These are phyloP conservation scores for Saururus chinensis DNA, from an alignment of 164 flowering plant species.

Conservation along the genomic window DNA sequence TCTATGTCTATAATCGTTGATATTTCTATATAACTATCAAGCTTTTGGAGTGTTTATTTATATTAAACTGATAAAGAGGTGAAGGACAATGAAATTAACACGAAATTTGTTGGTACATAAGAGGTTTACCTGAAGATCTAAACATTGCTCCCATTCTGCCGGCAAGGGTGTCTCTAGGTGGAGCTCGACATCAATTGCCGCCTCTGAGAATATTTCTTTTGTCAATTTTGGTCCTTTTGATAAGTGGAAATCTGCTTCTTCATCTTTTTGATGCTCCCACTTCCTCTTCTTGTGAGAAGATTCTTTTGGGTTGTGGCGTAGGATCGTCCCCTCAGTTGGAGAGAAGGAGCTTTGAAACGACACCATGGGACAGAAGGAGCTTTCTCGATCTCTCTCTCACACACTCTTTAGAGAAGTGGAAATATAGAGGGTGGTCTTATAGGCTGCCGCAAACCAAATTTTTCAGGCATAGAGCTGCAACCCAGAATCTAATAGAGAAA, in stretches of 20 bases:
- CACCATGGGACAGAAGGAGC: too few relatives aligned
- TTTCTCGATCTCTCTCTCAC: too few relatives aligned
- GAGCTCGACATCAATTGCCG: slow-evolving; percentile 22
- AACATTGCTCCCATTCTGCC: slow-evolving; percentile 67
- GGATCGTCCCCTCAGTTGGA: slow-evolving; percentile 12
- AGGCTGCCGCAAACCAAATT: slow-evolving; percentile 9
- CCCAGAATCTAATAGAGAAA: slow-evolving; percentile 27
- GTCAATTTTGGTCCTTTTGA: neutral
- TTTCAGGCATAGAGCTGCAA: slow-evolving; percentile 14
- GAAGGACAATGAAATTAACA: neutral
- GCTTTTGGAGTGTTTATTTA: too few relatives aligned
- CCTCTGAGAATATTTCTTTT: neutral
- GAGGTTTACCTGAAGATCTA: slow-evolving; percentile 58
- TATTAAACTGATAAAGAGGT: too few relatives aligned
- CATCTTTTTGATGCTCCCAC: slow-evolving; percentile 19
- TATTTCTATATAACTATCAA: too few relatives aligned
- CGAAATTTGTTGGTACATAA: neutral
- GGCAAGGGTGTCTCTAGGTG: slow-evolving; percentile 57
- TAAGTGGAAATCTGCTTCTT: neutral
- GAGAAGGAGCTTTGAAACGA: too few relatives aligned
- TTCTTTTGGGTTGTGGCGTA: slow-evolving; percentile 3
- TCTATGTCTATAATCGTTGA: too few relatives aligned
- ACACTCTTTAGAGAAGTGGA: neutral
- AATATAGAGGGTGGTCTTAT: slow-evolving; percentile 16
- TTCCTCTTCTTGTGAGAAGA: slow-evolving; percentile 51